Evolutionary conservation across 768 basidiomycete species (phyloP).

Genomic region (Boletus reticulatus): DNA sequence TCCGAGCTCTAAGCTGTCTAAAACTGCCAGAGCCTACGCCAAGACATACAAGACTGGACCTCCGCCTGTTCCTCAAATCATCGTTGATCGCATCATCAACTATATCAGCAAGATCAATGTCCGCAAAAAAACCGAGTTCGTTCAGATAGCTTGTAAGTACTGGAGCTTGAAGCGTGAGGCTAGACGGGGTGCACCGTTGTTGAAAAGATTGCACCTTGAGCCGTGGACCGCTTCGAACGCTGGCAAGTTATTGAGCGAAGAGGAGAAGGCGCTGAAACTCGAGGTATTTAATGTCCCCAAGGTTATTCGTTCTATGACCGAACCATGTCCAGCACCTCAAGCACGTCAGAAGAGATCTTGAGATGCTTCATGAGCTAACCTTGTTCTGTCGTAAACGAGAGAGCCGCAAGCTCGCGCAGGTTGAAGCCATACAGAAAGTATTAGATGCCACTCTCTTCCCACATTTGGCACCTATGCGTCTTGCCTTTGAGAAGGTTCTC

Average conservation of each 20-base stretch:
- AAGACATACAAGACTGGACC: slow-evolving; percentile 92
- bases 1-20: slow-evolving; percentile 50
- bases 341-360: slow-evolving; percentile 73
- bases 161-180: slow-evolving; percentile 98
- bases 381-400: slow-evolving; percentile 77
- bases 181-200: slow-evolving; percentile 85
- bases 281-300: slow-evolving; percentile 51
- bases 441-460: slow-evolving; percentile 65
- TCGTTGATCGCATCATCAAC: slow-evolving; percentile 72
- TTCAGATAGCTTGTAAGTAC: slow-evolving; percentile 80
- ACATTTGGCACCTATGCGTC: slow-evolving; percentile 56
- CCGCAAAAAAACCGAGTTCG: slow-evolving; percentile 73
- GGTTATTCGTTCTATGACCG: neutral
- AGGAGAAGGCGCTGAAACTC: slow-evolving; percentile 79
- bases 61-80: slow-evolving; percentile 83
- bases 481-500: slow-evolving; percentile 68
- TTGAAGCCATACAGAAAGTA: slow-evolving; percentile 63
- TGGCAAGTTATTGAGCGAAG: slow-evolving; percentile 66
- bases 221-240: slow-evolving; percentile 89
- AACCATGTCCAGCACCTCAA: slow-evolving; percentile 45
- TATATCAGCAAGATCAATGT: slow-evolving; percentile 72
- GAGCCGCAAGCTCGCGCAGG: slow-evolving; percentile 69
- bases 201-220: slow-evolving; percentile 92
- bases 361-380: slow-evolving; percentile 62
- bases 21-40: slow-evolving; percentile 86